phyloP scores from a whole-genome alignment of 495 filamentous ascomycete genomes.

The Thermothielavioides terrestris region DNA sequence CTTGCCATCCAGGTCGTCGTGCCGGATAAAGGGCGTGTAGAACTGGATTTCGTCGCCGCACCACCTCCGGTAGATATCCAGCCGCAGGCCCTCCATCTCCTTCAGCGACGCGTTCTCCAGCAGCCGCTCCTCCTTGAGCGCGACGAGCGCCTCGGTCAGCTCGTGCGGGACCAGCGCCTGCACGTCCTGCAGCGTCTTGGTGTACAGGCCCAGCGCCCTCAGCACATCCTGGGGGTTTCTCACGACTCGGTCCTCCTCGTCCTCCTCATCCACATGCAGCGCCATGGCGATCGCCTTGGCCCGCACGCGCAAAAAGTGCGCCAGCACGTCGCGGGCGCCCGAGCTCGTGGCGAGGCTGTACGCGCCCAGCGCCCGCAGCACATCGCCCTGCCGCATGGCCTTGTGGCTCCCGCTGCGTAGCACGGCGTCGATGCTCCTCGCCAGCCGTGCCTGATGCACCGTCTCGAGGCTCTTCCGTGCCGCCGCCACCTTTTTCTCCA shows the following conservation, averaged over 20 bases:
- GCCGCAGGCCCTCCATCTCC: conserved; percentile 56
- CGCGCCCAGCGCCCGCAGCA: conserved; percentile 66
- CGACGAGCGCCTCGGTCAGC: conserved; percentile 59
- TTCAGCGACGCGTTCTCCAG: conserved; percentile 60
- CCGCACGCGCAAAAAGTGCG: conserved; percentile 72
- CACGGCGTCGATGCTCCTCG: conserved; percentile 57
- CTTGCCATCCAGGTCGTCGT: conserved; percentile 63
- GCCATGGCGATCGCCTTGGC: conserved; percentile 54
- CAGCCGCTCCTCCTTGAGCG: conserved; percentile 60
- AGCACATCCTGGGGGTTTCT: conserved; percentile 43
- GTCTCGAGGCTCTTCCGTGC: conserved; percentile 53
- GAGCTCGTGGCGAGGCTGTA: conserved; percentile 78
- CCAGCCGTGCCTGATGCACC: conserved; percentile 48
- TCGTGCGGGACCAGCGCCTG: conserved; percentile 63
- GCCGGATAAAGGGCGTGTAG: conserved; percentile 83
- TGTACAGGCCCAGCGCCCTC: conserved; percentile 59
- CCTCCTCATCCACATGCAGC: conserved; percentile 41
- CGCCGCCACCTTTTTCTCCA: conserved; percentile 48
- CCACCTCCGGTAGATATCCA: conserved; percentile 79
- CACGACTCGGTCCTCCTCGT: conserved; percentile 23
- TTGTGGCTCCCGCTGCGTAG: conserved; percentile 40
- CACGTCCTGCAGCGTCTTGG: conserved; percentile 67
- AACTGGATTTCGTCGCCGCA: conserved; percentile 73
- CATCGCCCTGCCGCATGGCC: conserved; percentile 36
- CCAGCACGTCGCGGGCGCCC: conserved; percentile 68